These are phyloP conservation scores for Skeletonema tropicum DNA, from an alignment of 108 stramenopile species.

Conservation along the genomic window DNA sequence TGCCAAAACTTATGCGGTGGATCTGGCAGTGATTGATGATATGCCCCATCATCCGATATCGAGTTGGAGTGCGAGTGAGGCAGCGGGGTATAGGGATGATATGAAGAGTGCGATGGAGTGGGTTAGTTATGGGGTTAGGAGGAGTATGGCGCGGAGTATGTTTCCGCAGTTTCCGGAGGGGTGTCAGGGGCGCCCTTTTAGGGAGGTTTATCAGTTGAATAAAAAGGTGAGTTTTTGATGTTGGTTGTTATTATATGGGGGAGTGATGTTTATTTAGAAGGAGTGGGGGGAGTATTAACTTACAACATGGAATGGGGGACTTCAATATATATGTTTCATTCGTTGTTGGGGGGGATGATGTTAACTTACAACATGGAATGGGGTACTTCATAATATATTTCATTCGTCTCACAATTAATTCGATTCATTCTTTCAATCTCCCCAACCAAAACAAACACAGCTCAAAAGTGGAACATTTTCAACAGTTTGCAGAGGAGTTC, in stretches of 20 bases:
- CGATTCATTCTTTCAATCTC: neutral
- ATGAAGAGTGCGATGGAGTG: conserved; percentile 54
- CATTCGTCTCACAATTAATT: neutral
- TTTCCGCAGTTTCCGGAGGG: conserved; percentile 88
- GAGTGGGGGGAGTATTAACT: no score
- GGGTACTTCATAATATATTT: no score
- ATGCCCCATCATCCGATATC: conserved; percentile 39
- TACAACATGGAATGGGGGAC: no score
- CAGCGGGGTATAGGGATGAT: conserved; percentile 37
- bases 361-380: no score
- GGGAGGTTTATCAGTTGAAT: conserved; percentile 90
- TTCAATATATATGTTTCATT: no score
- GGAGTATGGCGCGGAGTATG: conserved; percentile 76
- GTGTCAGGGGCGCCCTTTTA: conserved; percentile 78
- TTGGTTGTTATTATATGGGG: neutral
- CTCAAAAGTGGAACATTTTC: conserved; percentile 91
- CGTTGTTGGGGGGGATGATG: neutral
- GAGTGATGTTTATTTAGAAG: neutral
- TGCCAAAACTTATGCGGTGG: conserved; percentile 49
- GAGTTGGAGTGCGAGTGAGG: conserved; percentile 29
- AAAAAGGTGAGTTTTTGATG: conserved; percentile 70
- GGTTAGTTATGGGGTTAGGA: conserved; percentile 58
- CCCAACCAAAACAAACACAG: conserved; percentile 26
- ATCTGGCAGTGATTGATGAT: conserved; percentile 44
- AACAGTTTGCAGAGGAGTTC: conserved; percentile 86